These are phyloP conservation scores for Emericellopsis cladophorae DNA, from an alignment of 2,329 filamentous ascomycete species.

Conservation along the genomic window DNA sequence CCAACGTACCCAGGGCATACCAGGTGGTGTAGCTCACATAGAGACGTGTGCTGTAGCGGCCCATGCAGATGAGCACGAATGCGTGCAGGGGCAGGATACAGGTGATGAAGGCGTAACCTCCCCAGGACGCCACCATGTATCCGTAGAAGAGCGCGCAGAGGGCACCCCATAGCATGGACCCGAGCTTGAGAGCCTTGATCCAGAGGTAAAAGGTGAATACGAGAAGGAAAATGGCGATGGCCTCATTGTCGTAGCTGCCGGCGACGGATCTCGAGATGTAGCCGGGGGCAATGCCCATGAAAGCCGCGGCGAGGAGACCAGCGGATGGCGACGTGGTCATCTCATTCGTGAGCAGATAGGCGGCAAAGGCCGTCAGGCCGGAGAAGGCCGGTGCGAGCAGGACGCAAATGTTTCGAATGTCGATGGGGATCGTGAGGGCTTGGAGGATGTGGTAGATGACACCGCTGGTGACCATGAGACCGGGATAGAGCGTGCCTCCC, in stretches of 20 bases:
- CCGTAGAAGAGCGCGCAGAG: conserved; percentile 94
- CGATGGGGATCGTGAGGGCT: conserved; percentile 79
- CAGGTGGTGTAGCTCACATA: conserved; percentile 97
- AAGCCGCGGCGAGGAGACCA: conserved; percentile 82
- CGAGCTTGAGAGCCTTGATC: conserved; percentile 96
- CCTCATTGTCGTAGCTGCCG: conserved; percentile 98
- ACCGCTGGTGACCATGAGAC: conserved; percentile 97
- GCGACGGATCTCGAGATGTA: conserved; percentile 98
- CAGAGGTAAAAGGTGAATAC: conserved; percentile 98
- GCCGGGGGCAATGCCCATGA: conserved; percentile 95
- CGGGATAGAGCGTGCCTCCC: conserved; percentile 95
- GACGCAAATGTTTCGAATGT: conserved; percentile 98
- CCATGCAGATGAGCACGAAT: conserved; percentile 93
- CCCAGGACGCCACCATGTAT: conserved; percentile 99
- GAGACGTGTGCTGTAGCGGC: conserved; percentile 81
- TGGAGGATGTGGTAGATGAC: conserved; percentile 90
- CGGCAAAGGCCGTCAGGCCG: conserved; percentile 80
- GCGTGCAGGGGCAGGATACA: conserved; percentile 90
- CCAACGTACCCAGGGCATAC: conserved; percentile 91
- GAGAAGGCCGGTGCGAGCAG: conserved; percentile 91
- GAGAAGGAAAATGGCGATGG: conserved; percentile 95
- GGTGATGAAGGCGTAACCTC: conserved; percentile 98
- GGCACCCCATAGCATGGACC: conserved; percentile 93
- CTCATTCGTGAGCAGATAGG: conserved; percentile 92
- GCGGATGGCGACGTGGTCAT: conserved; percentile 94